These are phyloP conservation scores for Aspergillus tubingensis DNA, from an alignment of 2,329 filamentous ascomycete genomes.

Conservation along the genomic window DNA sequence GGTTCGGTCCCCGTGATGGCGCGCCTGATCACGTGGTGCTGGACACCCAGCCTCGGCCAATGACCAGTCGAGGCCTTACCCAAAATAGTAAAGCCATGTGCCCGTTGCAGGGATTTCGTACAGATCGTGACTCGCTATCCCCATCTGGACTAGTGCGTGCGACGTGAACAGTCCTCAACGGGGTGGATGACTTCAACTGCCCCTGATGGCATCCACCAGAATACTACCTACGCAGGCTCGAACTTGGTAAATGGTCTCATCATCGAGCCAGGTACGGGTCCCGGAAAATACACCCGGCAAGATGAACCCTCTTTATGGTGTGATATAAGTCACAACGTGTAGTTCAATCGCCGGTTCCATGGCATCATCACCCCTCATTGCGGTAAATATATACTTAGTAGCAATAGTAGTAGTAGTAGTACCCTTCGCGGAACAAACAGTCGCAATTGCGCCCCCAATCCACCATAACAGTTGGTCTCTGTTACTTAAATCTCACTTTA, in stretches of 20 bases:
- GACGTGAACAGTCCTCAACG: background rate
- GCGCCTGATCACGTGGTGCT: constrained; percentile 21
- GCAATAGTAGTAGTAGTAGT: no score
- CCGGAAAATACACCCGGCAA: no score
- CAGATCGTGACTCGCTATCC: constrained; percentile 10
- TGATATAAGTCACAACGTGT: no score
- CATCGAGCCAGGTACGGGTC: no score
- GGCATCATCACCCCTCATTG: background rate
- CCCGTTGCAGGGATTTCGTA: constrained; percentile 13
- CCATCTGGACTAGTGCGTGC: background rate
- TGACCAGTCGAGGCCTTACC: constrained; percentile 11
- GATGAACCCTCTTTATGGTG: no score
- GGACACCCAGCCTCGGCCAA: background rate
- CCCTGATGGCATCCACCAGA: background rate
- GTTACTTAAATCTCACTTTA: no score
- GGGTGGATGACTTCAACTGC: constrained; percentile 1
- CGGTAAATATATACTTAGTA: no score
- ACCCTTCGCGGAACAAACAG: no score
- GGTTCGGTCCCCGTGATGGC: constrained; percentile 25
- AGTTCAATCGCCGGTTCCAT: background rate
- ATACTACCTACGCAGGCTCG: no score
- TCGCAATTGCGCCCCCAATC: no score
- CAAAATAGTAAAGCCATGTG: constrained; percentile 18
- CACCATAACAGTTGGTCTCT: no score
- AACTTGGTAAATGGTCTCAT: no score